Conservation (phyloP, 768 basidiomycete genomes). For the Amanita phalloides region DNA sequence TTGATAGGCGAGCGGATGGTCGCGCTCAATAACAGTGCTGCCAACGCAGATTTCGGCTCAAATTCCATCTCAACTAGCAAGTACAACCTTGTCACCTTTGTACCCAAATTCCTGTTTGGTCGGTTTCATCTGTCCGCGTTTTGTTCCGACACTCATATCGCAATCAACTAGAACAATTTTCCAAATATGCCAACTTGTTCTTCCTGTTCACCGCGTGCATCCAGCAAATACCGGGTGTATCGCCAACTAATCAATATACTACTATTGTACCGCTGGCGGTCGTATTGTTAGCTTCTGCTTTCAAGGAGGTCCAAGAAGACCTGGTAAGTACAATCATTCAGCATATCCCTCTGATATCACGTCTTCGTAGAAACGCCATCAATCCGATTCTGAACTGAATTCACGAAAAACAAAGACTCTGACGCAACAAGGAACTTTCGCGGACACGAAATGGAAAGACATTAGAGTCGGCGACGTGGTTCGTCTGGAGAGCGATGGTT, state of each 20-base stretch:
- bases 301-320: constrained; percentile 95
- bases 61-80: constrained; percentile 94
- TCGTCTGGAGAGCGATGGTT: constrained; percentile 83
- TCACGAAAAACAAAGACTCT: constrained; percentile 73
- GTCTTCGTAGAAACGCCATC: constrained; percentile 76
- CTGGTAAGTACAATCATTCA: constrained; percentile 39
- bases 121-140: constrained; percentile 15
- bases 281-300: constrained; percentile 86
- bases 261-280: constrained; percentile 86
- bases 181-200: constrained; percentile 97
- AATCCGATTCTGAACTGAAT: constrained; percentile 89
- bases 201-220: constrained; percentile 97
- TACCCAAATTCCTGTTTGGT: constrained; percentile 93
- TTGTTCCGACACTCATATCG: background rate
- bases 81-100: constrained; percentile 79
- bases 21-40: constrained; percentile 64
- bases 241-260: constrained; percentile 91
- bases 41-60: constrained; percentile 56
- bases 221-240: constrained; percentile 96
- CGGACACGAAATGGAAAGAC: constrained; percentile 76
- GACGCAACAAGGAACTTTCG: constrained; percentile 49
- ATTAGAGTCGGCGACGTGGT: constrained; percentile 88
- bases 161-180: constrained; percentile 76
- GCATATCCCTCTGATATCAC: background rate
- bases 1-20: constrained; percentile 69